Conservation (phyloP, 345 rosid species). For the Syzygium grande region DNA sequence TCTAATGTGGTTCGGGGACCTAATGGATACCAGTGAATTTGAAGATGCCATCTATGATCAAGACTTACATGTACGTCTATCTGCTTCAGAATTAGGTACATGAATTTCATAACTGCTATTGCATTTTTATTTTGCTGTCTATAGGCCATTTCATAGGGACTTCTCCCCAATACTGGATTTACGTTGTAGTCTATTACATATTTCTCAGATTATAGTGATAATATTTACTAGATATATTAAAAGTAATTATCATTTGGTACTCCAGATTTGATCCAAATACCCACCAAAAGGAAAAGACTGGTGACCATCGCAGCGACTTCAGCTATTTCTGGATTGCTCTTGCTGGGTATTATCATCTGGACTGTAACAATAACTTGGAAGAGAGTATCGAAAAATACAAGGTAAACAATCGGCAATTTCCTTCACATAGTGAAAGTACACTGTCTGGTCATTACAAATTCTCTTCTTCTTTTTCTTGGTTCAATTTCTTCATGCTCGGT, state of each 20-base stretch:
- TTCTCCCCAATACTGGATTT: neutral
- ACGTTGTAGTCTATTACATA: no score
- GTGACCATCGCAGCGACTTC: neutral
- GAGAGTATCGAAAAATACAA: neutral
- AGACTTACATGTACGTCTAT: constrained; percentile 11
- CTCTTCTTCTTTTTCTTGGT: no score
- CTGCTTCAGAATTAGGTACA: constrained; percentile 13
- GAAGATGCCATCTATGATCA: constrained; percentile 2
- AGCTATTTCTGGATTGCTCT: neutral
- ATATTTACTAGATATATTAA: no score
- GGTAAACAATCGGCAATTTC: no score
- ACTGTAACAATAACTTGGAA: no score
- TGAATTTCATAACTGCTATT: neutral
- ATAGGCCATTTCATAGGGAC: no score
- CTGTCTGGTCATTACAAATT: no score
- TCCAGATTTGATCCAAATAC: neutral
- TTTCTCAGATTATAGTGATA: no score
- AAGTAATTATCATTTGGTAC: neutral
- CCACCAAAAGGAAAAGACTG: neutral
- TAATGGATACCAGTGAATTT: constrained; percentile 11
- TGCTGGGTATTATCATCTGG: neutral
- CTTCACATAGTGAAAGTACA: no score
- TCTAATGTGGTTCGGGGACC: constrained; percentile 21
- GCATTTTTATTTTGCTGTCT: neutral
- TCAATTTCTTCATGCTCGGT: neutral